Base-by-base conservation (phyloP, 805 yeast genomes). In the Ogataea zsoltii region DNA sequence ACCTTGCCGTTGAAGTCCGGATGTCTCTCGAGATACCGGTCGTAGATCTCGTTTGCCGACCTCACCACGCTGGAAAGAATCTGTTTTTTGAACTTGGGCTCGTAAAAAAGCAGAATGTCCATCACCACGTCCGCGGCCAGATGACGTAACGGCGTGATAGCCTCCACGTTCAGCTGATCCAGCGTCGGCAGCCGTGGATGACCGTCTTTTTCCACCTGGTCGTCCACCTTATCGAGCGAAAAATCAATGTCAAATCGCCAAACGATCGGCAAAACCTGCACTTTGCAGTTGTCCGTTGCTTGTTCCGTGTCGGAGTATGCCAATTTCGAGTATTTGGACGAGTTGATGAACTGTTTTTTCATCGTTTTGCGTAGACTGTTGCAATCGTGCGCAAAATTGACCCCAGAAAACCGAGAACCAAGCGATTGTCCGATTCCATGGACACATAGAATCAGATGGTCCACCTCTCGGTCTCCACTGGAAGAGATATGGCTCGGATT, bases 361-460 rank as follows among this genome's bases (percentile, higher is more conserved):
- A 86, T 70, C 38, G 82, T 76, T 42, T 73, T 68, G 48, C 90
- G 67, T 50, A 91, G 63, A 26, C 76, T 72, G 56, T 85, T 87
- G 28, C 89, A 79, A 30, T 90, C 90, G 60, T 90, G 96, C 7
- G 89, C 82, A 68, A 92, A 94, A 64, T 88, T 88, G 19, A 92
- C 84, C 41, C 85, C 82, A 55, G 90, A 91, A 58, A 85, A 82
- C 57, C 79, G 79, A 37, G 81, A 72, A 1, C 96, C 95, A 41
- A 94, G 69, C 14, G 83, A 79, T 65, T 92, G 99, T 2, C 98
- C 99, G 49, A 92, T 88, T 0, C 99, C 99, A 68, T 92, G 99
- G 23, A 92, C 79, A 60, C 97, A 89, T n/a, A 92, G 70, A 1
- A 91, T 79, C 50, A 92, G 68, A 62, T 76, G 79, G 38, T 72